phyloP scores from a whole-genome alignment of 2,329 filamentous ascomycete genomes.

The Verticillium tricorpus region DNA sequence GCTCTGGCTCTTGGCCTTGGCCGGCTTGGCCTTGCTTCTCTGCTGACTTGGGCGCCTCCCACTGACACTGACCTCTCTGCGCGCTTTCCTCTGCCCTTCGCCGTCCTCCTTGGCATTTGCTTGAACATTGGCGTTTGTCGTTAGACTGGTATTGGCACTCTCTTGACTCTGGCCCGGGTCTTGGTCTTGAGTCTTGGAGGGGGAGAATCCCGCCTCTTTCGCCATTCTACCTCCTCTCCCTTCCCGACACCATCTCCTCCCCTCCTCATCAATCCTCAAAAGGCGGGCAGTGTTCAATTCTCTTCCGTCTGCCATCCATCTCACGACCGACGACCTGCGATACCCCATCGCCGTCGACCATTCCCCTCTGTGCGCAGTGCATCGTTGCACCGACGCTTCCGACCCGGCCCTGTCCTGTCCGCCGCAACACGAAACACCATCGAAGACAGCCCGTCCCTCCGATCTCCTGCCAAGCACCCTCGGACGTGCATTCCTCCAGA shows the following conservation, averaged over 20 bases:
- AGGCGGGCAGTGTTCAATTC: neutral
- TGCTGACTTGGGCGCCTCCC: neutral
- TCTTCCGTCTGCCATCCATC: neutral
- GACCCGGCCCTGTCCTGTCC: neutral
- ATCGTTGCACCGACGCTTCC: neutral
- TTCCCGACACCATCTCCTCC: neutral
- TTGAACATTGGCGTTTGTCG: neutral
- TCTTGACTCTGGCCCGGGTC: neutral
- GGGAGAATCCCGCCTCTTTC: neutral
- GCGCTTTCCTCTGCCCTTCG: neutral
- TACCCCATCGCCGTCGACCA: neutral
- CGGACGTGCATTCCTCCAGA: neutral
- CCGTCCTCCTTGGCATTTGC: neutral
- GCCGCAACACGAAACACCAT: neutral
- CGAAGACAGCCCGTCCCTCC: neutral
- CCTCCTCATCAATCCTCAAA: neutral
- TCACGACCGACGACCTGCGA: neutral
- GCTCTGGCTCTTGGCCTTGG: neutral
- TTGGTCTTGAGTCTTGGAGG: neutral
- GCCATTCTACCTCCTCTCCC: neutral
- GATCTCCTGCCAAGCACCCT: neutral
- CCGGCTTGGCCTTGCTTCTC: neutral
- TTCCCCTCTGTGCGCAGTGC: neutral
- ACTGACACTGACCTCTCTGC: neutral
- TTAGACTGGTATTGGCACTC: neutral